A percentile compares a stretch with the other conserved stretches of the same genome.
Evolutionary conservation across 768 basidiomycete species (phyloP).

Genomic region (Serendipita indica): DNA sequence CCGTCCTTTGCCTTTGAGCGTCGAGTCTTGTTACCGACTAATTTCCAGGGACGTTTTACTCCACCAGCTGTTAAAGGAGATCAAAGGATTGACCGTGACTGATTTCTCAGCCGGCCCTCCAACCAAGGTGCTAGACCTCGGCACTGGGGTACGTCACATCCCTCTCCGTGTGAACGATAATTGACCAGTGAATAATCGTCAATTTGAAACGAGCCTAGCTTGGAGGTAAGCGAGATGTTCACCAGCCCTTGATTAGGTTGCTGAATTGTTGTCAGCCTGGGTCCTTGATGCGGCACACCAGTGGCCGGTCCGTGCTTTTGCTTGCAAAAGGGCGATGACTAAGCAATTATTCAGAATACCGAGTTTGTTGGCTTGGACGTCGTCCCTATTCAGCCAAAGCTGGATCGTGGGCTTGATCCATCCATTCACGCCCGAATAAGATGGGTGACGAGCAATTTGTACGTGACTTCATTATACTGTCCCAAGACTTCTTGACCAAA

Average conservation of each 20-base stretch:
- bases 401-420: background rate
- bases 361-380: slow-evolving; percentile 8
- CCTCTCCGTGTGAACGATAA: background rate
- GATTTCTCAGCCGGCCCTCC: background rate
- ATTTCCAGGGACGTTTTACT: background rate
- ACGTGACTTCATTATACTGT: background rate
- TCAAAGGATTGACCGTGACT: background rate
- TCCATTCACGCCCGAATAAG: background rate
- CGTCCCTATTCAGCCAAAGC: slow-evolving; percentile 1
- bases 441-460: slow-evolving; percentile 6
- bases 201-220: slow-evolving; percentile 3
- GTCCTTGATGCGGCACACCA: background rate
- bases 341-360: background rate
- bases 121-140: background rate
- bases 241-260: background rate
- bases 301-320: background rate
- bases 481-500: background rate
- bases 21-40: background rate
- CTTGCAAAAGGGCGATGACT: background rate
- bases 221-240: slow-evolving; percentile 1
- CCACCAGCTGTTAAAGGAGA: slow-evolving; percentile 1
- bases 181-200: background rate
- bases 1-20: background rate
- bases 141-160: background rate
- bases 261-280: background rate